Base-by-base conservation (phyloP, 1,139 yeast species). In the Yamadazyma membranifaciens region DNA sequence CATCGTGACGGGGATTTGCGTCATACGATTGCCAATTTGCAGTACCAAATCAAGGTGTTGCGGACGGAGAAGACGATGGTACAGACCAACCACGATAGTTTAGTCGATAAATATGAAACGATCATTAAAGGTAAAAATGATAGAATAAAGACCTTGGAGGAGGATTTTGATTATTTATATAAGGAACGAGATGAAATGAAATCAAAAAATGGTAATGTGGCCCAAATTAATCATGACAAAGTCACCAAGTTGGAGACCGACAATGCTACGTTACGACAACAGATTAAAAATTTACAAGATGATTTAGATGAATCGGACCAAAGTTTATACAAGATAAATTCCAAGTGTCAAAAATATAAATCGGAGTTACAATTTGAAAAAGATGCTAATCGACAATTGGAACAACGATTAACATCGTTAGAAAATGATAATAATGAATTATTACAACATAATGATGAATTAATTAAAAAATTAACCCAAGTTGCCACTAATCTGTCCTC, bases 141-240 rank as follows among this genome's bases (percentile, higher is more conserved):
- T 36, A 66, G 62, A 38, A 51, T 60, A 35, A 56, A 55, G 20
- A 55, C 60, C 17, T 56, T 83, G 24, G 77, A 80, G 49, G 65
- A 67, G 32, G 80, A 83, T 49, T 70, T 86, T 28, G 68, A 77
- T 27, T 82, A 69, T 42, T 78, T 85, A 43, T 67, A 80, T 40
- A 68, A 73, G 33, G 79, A 82, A 50, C 72, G 83, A 31, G 69
- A 73, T 37, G 75, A 78, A 37, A 58, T 83, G 32, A 85, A 83
- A 43, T 65, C 73, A 6, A 73, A 76, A 41, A 60, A 75, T 34
- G 60, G 73, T 16, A 69, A 71, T 37, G 77, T 77, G 43, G 65
- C 75, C 9, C 74, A 73, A 39, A 77, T 63, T 3, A 51, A 70
- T 35, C 34, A 40, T 3, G 52, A 74, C 20, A 63, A 62, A 17